Percentiles rank a stretch among this genome's conserved stretches.
Conservation (phyloP, 164 flowering plant species). For the Berberis thunbergii region DNA sequence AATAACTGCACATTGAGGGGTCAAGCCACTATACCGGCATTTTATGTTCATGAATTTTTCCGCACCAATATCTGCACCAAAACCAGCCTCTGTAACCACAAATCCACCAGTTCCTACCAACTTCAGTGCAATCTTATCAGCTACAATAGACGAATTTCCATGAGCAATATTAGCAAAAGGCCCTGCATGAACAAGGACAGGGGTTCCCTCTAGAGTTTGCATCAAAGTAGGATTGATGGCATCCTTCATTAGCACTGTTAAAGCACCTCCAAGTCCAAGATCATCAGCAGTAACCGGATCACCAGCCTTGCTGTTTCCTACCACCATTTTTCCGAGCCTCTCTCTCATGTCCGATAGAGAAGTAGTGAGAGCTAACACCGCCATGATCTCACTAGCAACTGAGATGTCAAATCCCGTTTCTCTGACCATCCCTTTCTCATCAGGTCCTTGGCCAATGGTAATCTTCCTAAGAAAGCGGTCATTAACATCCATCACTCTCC, state of each 20-base stretch:
- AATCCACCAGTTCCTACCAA: constrained; percentile 96
- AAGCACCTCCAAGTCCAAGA: constrained; percentile 95
- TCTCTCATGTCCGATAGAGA: constrained; percentile 93
- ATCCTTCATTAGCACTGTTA: constrained; percentile 96
- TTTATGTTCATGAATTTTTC: constrained; percentile 98
- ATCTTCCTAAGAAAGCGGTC: constrained; percentile 93
- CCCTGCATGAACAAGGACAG: constrained; percentile 98
- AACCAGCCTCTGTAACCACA: constrained; percentile 98
- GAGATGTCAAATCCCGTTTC: constrained; percentile 98
- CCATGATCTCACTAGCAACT: constrained; percentile 99
- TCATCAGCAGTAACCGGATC: constrained; percentile 97
- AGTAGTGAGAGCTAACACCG: constrained; percentile 94
- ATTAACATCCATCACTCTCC: constrained; percentile 96
- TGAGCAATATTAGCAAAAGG: constrained; percentile 99
- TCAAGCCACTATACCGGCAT: constrained; percentile 83
- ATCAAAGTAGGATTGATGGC: constrained; percentile 94
- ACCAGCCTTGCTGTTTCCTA: constrained; percentile 88
- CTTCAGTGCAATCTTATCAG: constrained; percentile 90
- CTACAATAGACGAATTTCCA: constrained; percentile 94
- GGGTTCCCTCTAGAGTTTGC: constrained; percentile 99
- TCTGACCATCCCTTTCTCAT: constrained; percentile 93
- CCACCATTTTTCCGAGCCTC: constrained; percentile 92
- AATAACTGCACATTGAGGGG: constrained; percentile 90
- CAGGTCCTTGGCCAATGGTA: constrained; percentile 92
- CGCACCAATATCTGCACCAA: constrained; percentile 96